phyloP scores from a whole-genome alignment of 1,139 yeast genomes.

The Yamadazyma pseudoaaseri region DNA sequence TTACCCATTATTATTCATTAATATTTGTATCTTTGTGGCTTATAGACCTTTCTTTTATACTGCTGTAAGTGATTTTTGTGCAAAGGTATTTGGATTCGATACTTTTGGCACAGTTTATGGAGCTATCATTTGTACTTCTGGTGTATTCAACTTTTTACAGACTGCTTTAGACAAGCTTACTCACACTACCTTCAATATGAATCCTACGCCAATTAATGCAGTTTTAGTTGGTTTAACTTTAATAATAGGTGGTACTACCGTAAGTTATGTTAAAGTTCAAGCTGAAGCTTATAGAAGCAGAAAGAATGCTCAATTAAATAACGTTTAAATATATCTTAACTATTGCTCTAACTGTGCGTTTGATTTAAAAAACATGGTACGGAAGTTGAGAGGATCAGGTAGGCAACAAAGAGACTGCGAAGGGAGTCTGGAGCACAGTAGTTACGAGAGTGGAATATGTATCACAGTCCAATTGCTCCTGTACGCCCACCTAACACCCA shows the following conservation, averaged over 20 bases:
- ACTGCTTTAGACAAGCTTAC: constrained; percentile 38
- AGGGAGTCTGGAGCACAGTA: too few species aligned
- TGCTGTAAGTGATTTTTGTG: constrained; percentile 44
- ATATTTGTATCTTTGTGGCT: constrained; percentile 38
- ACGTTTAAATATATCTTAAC: neutral
- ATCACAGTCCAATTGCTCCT: too few species aligned
- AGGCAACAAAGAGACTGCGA: too few species aligned
- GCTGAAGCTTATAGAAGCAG: constrained; percentile 22
- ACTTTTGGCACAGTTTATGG: constrained; percentile 51
- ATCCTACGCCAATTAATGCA: constrained; percentile 41
- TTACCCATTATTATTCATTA: constrained; percentile 29
- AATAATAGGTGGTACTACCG: constrained; percentile 29
- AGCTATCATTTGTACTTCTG: constrained; percentile 41
- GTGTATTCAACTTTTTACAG: constrained; percentile 39
- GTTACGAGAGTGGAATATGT: too few species aligned
- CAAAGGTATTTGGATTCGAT: constrained; percentile 49
- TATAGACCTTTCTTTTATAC: constrained; percentile 48
- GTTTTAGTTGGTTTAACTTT: constrained; percentile 27
- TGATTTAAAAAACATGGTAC: too few species aligned
- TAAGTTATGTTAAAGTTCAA: constrained; percentile 30
- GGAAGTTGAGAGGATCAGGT: too few species aligned
- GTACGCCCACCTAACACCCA: too few species aligned
- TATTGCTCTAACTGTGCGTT: too few species aligned
- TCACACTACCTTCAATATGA: constrained; percentile 39
- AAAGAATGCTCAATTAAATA: constrained; percentile 8